phyloP scores from a whole-genome alignment of 768 basidiomycete species.

The Sarcodon aspratus region DNA sequence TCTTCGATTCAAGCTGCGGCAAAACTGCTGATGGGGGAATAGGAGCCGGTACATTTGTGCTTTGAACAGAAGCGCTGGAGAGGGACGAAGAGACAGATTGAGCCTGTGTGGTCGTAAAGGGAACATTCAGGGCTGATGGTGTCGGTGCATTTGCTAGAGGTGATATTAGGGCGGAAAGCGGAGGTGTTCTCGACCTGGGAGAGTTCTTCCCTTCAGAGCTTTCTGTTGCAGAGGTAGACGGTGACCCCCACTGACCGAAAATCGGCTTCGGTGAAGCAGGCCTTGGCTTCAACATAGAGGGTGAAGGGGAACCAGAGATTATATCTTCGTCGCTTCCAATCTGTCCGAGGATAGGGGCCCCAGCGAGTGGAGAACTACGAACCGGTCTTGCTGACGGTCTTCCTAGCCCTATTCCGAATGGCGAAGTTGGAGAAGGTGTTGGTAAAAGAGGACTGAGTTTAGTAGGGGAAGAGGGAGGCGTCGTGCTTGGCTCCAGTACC shows the following conservation, averaged over 20 bases:
- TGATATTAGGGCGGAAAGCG: not conserved
- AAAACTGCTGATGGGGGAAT: no score
- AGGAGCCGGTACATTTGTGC: no score
- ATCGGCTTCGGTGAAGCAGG: not conserved
- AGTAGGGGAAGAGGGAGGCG: slow-evolving; percentile 54
- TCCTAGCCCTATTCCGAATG: slow-evolving; percentile 40
- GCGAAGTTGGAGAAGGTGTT: slow-evolving; percentile 17
- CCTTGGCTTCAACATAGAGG: slow-evolving; percentile 3
- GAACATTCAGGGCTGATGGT: no score
- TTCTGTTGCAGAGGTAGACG: no score
- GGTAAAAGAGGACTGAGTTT: slow-evolving; percentile 24
- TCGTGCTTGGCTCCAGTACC: slow-evolving; percentile 34
- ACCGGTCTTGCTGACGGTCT: slow-evolving; percentile 54
- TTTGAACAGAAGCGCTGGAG: no score
- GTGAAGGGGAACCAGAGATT: slow-evolving; percentile 16
- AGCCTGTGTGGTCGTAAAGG: no score
- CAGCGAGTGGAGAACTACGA: slow-evolving; percentile 72
- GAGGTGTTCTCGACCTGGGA: not conserved
- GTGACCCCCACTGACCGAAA: not conserved
- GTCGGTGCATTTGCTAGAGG: no score
- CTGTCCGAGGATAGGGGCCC: slow-evolving; percentile 22
- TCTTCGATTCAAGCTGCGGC: no score
- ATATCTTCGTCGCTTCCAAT: not conserved
- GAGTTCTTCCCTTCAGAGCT: not conserved
- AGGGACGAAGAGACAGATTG: no score